A percentile compares a stretch with the other conserved stretches of the same genome.
Conservation (phyloP, 2,329 filamentous ascomycete species). For the Fusarium globosum region DNA sequence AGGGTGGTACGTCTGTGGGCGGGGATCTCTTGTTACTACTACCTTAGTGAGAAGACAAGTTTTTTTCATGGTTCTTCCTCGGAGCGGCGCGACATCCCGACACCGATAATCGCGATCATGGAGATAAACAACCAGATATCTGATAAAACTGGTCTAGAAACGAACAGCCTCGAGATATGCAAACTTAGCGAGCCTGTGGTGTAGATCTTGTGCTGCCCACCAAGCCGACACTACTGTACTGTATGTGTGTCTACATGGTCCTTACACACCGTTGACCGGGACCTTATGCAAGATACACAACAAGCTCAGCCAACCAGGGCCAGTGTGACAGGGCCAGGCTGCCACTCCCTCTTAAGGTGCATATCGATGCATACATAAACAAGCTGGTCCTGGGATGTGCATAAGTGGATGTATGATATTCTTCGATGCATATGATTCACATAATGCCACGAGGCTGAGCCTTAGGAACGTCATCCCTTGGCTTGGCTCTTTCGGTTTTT, state of each 20-base stretch:
- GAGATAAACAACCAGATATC: background rate
- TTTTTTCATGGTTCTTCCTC: conserved; percentile 20
- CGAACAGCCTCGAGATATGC: conserved; percentile 1
- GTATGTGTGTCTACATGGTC: conserved; percentile 10
- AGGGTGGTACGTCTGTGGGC: conserved; percentile 17
- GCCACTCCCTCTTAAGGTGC: conserved; percentile 33
- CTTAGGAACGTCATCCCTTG: conserved; percentile 4
- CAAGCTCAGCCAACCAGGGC: conserved; percentile 39
- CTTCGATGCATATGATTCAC: conserved; percentile 35
- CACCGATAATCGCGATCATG: background rate
- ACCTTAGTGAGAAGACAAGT: background rate
- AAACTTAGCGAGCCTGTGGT: conserved; percentile 37
- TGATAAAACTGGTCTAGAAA: conserved; percentile 2
- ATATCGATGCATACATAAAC: conserved; percentile 37
- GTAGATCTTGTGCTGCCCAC: conserved; percentile 44
- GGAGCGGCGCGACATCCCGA: conserved; percentile 10
- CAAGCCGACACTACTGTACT: conserved; percentile 19
- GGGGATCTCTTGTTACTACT: background rate
- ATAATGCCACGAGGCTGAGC: conserved; percentile 32
- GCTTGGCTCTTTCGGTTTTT: background rate
- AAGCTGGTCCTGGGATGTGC: conserved; percentile 29
- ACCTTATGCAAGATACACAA: conserved; percentile 45
- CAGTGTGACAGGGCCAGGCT: conserved; percentile 39
- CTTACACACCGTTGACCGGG: conserved; percentile 41
- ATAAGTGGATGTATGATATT: conserved; percentile 37